phyloP scores from a whole-genome alignment of 352 stramenopile species.

The Pythium rhizo-oryzae region DNA sequence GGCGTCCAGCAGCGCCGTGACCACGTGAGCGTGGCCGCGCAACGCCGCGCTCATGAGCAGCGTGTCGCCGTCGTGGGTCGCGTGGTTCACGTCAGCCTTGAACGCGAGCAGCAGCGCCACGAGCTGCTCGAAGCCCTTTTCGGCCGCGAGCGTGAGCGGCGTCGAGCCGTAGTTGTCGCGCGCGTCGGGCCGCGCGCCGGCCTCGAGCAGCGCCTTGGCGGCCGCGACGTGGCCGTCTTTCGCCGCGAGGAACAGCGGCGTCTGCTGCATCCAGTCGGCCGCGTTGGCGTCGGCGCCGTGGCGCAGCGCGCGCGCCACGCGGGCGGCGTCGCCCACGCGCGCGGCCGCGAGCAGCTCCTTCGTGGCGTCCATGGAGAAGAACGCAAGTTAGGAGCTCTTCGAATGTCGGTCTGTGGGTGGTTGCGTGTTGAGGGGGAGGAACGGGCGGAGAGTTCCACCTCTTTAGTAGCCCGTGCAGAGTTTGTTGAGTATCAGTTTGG shows the following conservation, averaged over 20 bases:
- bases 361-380: background rate
- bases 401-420: no score
- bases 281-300: background rate
- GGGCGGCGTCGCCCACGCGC: slow-evolving; percentile 9
- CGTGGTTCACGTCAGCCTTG: no score
- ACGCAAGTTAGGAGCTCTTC: background rate
- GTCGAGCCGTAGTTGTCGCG: slow-evolving; percentile 20
- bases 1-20: slow-evolving; percentile 32
- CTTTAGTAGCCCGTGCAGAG: no score
- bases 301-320: slow-evolving; percentile 1
- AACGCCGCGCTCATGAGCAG: slow-evolving; percentile 34
- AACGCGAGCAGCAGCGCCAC: slow-evolving; percentile 18
- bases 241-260: slow-evolving; percentile 9
- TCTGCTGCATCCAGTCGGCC: slow-evolving; percentile 10
- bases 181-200: background rate
- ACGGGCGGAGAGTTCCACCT: no score
- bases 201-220: slow-evolving; percentile 9
- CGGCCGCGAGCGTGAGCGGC: slow-evolving; percentile 36
- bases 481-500: no score
- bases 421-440: no score
- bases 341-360: slow-evolving; percentile 6
- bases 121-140: slow-evolving; percentile 33
- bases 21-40: slow-evolving; percentile 29
- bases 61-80: slow-evolving; percentile 5
- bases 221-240: background rate